Evolutionary conservation across 331 rosid species (phyloP), one percentile per base, ranked within the genome.

Genomic region (Dryas integrifolia): DNA sequence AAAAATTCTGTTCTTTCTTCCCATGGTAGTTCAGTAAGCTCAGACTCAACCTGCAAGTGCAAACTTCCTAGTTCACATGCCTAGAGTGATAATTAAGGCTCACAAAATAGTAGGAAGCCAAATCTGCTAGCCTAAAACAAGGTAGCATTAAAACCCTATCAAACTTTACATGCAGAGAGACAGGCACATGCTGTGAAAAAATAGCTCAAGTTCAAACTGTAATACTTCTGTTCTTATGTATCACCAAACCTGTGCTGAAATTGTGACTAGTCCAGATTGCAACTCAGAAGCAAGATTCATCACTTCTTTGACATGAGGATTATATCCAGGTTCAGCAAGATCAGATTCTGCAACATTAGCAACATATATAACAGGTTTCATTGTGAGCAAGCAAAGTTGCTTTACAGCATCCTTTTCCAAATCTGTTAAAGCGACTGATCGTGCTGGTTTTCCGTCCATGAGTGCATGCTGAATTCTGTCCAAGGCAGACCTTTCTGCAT

Each of bases 331-430:
- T 79, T 89, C 90, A 21, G 96, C 89, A 44, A 94, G 79, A 77
- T 94, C 97, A 76, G 98, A 76, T 80, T 94, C 97, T 3, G 96
- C 93, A 79, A 94, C 97, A 80, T 94, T 94, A 18, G 98, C 96
- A 47, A 94, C 96, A 78, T 88, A 91, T 65, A 85, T 91, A 45
- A 85, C 49, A 44, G 98, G 98, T 72, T 94, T 94, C 97, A 89
- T 88, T 72, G 98, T 91, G 41, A 94, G 92, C 82, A 94, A 80
- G 89, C 96, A 94, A 65, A 89, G 92, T 68, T 91, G 92, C 80
- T 94, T 88, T 41, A 89, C 70, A 66, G 92, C 84, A 39, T 91
- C 96, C 67, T 81, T 88, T 77, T 91, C 98, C 74, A 77, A 81
- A 77, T 85, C 96, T 58, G 95, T 86, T 73, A 94, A 81, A 82